These are phyloP conservation scores for Meyerozyma carpophila DNA, from an alignment of 1,139 yeast genomes.

Conservation along the genomic window DNA sequence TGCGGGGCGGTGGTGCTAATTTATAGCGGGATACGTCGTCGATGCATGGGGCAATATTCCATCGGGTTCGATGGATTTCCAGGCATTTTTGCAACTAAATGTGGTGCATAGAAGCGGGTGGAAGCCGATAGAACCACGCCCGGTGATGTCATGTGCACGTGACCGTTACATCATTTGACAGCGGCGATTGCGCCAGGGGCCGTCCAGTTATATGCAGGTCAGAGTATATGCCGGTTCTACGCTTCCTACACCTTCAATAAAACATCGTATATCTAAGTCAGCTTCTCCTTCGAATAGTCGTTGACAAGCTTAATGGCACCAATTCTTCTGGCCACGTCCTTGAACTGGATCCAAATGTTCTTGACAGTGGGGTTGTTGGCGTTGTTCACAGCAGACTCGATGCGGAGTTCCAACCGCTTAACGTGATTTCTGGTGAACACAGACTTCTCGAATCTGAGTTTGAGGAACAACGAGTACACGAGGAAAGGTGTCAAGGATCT, in stretches of 20 bases:
- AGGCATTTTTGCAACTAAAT: not conserved
- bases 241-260: no score
- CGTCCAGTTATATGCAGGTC: no score
- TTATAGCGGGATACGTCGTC: not conserved
- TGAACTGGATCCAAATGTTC: constrained; percentile 56
- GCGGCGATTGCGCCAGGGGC: no score
- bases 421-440: constrained; percentile 67
- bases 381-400: constrained; percentile 58
- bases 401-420: constrained; percentile 63
- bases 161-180: not conserved
- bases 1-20: not conserved
- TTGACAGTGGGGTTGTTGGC: constrained; percentile 26
- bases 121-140: not conserved
- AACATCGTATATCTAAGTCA: constrained; percentile 3
- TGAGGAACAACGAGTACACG: constrained; percentile 62
- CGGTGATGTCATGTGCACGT: constrained; percentile 1
- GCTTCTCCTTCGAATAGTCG: constrained; percentile 28
- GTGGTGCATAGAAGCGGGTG: not conserved
- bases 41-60: not conserved
- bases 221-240: no score
- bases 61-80: not conserved
- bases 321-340: constrained; percentile 37
- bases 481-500: constrained; percentile 59
- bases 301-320: constrained; percentile 29
- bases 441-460: constrained; percentile 74